phyloP scores from a whole-genome alignment of 768 basidiomycete genomes.

The Lentinula edodes region DNA sequence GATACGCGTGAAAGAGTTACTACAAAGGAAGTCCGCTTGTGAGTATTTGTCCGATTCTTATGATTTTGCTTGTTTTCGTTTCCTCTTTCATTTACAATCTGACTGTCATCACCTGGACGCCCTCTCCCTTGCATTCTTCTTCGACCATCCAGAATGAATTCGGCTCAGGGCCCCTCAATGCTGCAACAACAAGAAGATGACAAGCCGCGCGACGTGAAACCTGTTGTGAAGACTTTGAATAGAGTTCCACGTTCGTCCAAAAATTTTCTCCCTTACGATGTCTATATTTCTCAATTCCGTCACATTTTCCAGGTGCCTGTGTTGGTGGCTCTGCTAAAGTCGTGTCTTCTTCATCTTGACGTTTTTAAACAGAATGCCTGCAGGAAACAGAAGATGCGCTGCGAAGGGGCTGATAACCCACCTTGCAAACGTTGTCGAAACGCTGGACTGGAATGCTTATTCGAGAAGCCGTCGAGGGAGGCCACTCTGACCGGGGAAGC shows the following conservation, averaged over 20 bases:
- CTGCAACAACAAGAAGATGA: conserved; percentile 62
- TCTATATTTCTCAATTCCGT: conserved; percentile 13
- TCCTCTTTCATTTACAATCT: neutral
- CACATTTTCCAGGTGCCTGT: conserved; percentile 59
- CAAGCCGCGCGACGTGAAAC: conserved; percentile 62
- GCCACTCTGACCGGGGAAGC: conserved; percentile 86
- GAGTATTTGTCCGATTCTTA: conserved; percentile 1
- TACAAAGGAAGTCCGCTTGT: conserved; percentile 1
- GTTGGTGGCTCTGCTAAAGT: conserved; percentile 35
- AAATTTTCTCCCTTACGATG: conserved; percentile 6
- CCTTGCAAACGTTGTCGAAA: conserved; percentile 94
- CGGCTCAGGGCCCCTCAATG: neutral
- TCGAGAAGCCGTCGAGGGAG: conserved; percentile 89
- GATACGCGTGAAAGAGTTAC: neutral
- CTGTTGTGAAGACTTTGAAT: conserved; percentile 74
- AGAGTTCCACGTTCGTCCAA: conserved; percentile 73
- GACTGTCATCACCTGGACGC: neutral
- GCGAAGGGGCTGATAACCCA: conserved; percentile 93
- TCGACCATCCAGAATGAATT: conserved; percentile 2
- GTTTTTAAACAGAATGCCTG: conserved; percentile 73
- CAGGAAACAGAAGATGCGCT: conserved; percentile 95
- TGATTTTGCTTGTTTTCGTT: neutral
- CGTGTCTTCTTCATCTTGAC: conserved; percentile 2
- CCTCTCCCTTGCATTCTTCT: neutral
- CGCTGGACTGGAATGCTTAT: conserved; percentile 86